Evolutionary conservation across 495 filamentous ascomycete species (phyloP), one percentile per base, ranked within the genome.

Genomic region (Aspergillus mulundensis): DNA sequence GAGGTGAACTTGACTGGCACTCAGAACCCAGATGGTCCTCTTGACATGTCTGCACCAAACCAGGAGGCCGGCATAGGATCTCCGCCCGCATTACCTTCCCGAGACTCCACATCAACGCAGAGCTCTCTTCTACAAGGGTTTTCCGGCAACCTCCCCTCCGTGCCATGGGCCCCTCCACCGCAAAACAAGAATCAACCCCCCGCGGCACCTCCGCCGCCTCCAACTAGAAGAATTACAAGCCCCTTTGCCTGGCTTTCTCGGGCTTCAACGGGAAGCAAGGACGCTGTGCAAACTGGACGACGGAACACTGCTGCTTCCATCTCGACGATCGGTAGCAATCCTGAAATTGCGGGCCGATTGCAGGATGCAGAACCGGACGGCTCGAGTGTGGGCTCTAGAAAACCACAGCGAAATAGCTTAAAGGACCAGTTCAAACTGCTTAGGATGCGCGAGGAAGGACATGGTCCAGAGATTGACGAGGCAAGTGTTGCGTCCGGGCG

Each of bases 211-310:
- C 72, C 79, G 24, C 72, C 72, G 10, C 64, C 73, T 20, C 69
- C 78, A 4, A 57, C 79, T 30, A 78, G 88, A 66, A 93, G 90
- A 66, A 74, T 89, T 20, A 88, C 85, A 41, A 85, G 88, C 53
- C 90, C 90, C 0, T 95, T 93, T 57, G 83, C 88, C 18, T 94
- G 88, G 89, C 79, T 95, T 45, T 91, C 89, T n/a, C 79, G 90
- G 57, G 87, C 81, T 64, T 85, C 84, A 11, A 79, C 80, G 3
- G 62, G 78, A 30, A 73, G 78, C 25, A 89, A 89, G 65, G 83
- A 88, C 24, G 64, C 74, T 40, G 72, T 79, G 38, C 59, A 58
- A 11, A 55, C 68, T 8, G 76, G 76, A 32, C 73, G 83, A 23
- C 79, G 88, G 62, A 88, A 91, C 65, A 95, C 90, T 3, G 80